phyloP scores from a whole-genome alignment of 2,329 filamentous ascomycete species.

The Penicillium sp. region DNA sequence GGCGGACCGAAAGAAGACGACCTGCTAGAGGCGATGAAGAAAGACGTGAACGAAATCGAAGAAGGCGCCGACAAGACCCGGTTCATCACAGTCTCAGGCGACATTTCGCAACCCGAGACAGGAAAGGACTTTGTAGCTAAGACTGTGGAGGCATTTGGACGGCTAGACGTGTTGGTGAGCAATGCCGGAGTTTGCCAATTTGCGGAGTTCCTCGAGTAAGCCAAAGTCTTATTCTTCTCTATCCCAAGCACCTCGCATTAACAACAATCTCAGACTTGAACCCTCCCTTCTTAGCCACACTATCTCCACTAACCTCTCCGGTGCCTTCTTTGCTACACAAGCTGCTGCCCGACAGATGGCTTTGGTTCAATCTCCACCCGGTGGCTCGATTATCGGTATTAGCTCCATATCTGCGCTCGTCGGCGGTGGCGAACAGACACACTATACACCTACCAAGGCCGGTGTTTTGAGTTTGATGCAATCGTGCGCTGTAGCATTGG shows the following conservation, averaged over 20 bases:
- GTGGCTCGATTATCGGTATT: slow-evolving; percentile 69
- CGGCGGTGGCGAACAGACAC: slow-evolving; percentile 74
- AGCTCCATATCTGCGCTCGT: slow-evolving; percentile 44
- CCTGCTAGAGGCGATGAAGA: slow-evolving; percentile 31
- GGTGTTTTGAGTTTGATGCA: slow-evolving; percentile 81
- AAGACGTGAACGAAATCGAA: slow-evolving; percentile 30
- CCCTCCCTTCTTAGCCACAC: slow-evolving; percentile 70
- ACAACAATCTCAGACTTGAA: slow-evolving; percentile 51
- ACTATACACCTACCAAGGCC: slow-evolving; percentile 89
- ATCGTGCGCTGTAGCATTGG: slow-evolving; percentile 75
- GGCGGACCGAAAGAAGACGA: slow-evolving; percentile 43
- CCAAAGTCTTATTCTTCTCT: background rate
- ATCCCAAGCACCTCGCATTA: background rate
- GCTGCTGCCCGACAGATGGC: slow-evolving; percentile 84
- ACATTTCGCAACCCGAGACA: slow-evolving; percentile 73
- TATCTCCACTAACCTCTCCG: slow-evolving; percentile 76
- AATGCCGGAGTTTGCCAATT: slow-evolving; percentile 91
- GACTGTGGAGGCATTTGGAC: slow-evolving; percentile 56
- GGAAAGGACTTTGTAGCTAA: slow-evolving; percentile 65
- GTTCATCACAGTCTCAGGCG: slow-evolving; percentile 70
- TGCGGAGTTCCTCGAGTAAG: slow-evolving; percentile 74
- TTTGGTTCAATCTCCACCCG: slow-evolving; percentile 64
- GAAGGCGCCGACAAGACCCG: slow-evolving; percentile 26
- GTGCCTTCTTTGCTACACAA: slow-evolving; percentile 85
- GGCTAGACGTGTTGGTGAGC: slow-evolving; percentile 76